Evolutionary conservation across 2,329 filamentous ascomycete species (phyloP).

Genomic region (Colletotrichum shisoi): DNA sequence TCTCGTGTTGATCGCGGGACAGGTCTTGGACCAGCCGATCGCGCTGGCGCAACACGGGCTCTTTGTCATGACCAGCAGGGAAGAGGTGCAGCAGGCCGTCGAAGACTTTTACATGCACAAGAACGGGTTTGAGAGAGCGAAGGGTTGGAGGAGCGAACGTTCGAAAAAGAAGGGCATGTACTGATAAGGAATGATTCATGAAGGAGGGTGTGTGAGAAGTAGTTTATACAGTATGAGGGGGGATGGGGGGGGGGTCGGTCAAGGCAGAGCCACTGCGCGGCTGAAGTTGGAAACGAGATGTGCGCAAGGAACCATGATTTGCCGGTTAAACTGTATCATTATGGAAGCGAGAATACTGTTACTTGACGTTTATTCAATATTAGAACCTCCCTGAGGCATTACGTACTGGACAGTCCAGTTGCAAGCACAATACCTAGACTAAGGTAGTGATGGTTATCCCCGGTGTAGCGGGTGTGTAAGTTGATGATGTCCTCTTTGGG

Average conservation of each 20-base stretch:
- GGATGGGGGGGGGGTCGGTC: background rate
- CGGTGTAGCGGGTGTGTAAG: no score
- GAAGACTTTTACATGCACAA: constrained; percentile 74
- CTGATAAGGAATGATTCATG: background rate
- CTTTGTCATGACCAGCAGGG: constrained; percentile 75
- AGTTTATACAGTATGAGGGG: no score
- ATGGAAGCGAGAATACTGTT: no score
- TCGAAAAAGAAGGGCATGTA: background rate
- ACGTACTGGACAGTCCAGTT: no score
- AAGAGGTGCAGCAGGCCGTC: constrained; percentile 78
- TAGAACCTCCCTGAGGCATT: no score
- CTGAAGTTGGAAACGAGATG: background rate
- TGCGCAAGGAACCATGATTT: no score
- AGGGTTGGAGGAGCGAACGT: constrained; percentile 80
- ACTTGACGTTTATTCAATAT: background rate
- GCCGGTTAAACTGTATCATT: no score
- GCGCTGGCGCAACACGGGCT: constrained; percentile 86
- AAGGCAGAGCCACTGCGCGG: background rate
- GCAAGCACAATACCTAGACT: no score
- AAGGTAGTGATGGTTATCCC: no score
- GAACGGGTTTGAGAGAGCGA: constrained; percentile 82
- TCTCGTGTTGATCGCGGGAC: constrained; percentile 77
- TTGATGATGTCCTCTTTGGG: background rate
- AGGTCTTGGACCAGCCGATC: constrained; percentile 79
- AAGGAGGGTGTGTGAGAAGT: no score